Base-by-base conservation (phyloP, 2,329 filamentous ascomycete species). In the Calonectria henricotiae region DNA sequence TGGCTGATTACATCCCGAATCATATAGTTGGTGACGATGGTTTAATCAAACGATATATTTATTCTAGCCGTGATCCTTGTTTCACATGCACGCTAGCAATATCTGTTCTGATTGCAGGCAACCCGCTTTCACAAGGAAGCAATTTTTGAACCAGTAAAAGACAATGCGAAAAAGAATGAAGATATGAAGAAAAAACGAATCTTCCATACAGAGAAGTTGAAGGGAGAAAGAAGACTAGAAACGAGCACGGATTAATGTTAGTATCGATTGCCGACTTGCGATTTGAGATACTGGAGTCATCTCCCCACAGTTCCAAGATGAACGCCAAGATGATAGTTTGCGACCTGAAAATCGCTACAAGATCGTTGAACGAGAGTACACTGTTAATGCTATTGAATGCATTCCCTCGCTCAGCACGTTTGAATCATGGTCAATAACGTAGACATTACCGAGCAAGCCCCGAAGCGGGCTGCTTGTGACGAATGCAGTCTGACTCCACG, bases 401-500 rank as follows among this genome's bases (percentile, higher is more conserved):
- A 7, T 9, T 3, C 41, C 5, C 9, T 44, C 17, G 0, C 17
- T 44, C 7, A 5, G 5, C 41, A 44, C 41, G 3, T 5, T n/a
- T 20, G 17, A 44, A 44, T 8, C 41, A 44, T 44, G 41, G 17
- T 20, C 41, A 44, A 20, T 15, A 9, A 6, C 8, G 17, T 20
- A 5, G 41, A 44, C 17, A 5, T 44, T n/a, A 15, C 41, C 9
- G 41, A 44, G 17, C 17, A 44, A 9, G 49, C 30, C 30, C 49
- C 25, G 6, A 55, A 55, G 30, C 27, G 49, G 13, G 25, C 25
- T 32, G 49, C 49, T 20, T 55, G 49, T 27, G 49, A 55, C n/a
- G 27, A 35, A 55, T 55, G 49, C 49, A 55, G 49, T 55, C 20
- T 20, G 49, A 32, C 49, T 6, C 49, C 49, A 35, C 32, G 11